Percentiles rank a stretch among this genome's conserved stretches.
These are phyloP conservation scores for Erysimum cheiranthoides DNA, from an alignment of 345 rosid species.

Conservation along the genomic window DNA sequence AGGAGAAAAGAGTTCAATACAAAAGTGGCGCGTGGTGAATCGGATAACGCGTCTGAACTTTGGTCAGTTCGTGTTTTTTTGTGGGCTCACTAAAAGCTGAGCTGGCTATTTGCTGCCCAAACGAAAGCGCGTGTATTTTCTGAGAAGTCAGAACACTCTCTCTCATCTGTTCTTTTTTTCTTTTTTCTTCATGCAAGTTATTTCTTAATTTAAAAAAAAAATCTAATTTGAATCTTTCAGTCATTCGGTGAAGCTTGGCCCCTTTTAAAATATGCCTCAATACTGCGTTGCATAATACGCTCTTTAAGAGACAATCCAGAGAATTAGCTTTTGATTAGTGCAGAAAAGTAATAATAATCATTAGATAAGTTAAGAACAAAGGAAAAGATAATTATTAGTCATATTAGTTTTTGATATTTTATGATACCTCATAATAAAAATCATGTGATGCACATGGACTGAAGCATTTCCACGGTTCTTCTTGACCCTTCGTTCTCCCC, in stretches of 20 bases:
- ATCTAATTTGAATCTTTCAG: background rate
- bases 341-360: conserved; percentile 17
- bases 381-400: conserved; percentile 22
- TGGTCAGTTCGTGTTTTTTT: conserved; percentile 11
- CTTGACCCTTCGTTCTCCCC: conserved; percentile 22
- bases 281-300: background rate
- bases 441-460: conserved; percentile 48
- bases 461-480: conserved; percentile 30
- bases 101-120: conserved; percentile 27
- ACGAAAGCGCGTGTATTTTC: conserved; percentile 20
- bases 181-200: background rate
- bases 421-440: conserved; percentile 35
- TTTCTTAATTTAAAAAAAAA: background rate
- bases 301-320: background rate
- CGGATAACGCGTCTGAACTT: conserved; percentile 23
- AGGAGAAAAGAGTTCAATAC: background rate
- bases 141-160: too few relatives aligned
- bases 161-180: background rate
- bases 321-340: conserved; percentile 1
- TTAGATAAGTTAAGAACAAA: conserved; percentile 12
- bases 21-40: conserved; percentile 22
- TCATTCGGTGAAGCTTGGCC: background rate
- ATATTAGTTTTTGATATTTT: conserved; percentile 13
- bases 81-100: conserved; percentile 12
- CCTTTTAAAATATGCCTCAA: background rate